Percentiles rank a stretch among this genome's conserved stretches.
phyloP scores from a whole-genome alignment of 2,329 filamentous ascomycete species.

The Verticillium nonalfalfae region DNA sequence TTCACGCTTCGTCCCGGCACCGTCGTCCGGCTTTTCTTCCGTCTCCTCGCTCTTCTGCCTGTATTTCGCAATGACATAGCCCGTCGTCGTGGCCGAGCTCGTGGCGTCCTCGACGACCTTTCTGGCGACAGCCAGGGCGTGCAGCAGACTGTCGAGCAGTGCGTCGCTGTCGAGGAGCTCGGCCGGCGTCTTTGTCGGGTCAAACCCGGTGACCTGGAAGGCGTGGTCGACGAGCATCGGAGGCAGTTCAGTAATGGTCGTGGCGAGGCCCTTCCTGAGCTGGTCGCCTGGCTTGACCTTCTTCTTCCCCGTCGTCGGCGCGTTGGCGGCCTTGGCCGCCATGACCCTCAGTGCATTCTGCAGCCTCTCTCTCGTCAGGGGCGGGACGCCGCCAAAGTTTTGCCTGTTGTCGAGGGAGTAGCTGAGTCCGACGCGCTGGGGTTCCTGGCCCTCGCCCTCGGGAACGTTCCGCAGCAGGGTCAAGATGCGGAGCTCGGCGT shows the following conservation, averaged over 20 bases:
- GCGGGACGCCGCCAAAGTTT: conserved; percentile 71
- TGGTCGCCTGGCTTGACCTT: conserved; percentile 70
- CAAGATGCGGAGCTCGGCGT: conserved; percentile 75
- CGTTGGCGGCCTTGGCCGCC: conserved; percentile 49
- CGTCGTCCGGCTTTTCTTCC: conserved; percentile 1
- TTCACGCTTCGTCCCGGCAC: conserved; percentile 25
- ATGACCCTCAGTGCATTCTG: conserved; percentile 61
- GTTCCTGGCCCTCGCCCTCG: conserved; percentile 78
- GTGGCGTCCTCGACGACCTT: conserved; percentile 64
- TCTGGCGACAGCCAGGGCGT: conserved; percentile 63
- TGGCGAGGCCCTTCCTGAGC: conserved; percentile 72
- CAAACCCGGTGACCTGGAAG: conserved; percentile 63
- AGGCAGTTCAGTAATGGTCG: conserved; percentile 82
- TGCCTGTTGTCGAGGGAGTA: conserved; percentile 80
- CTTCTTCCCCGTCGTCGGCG: conserved; percentile 50
- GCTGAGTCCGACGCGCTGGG: conserved; percentile 66
- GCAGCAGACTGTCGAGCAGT: conserved; percentile 60
- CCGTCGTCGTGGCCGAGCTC: conserved; percentile 57
- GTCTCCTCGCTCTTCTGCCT: conserved; percentile 15
- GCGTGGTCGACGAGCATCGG: conserved; percentile 85
- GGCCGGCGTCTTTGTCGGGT: conserved; percentile 59
- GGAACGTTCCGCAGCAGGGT: conserved; percentile 73
- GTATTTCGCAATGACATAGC: conserved; percentile 82
- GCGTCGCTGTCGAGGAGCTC: conserved; percentile 62
- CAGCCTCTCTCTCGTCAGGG: conserved; percentile 68